Conservation (phyloP, 495 filamentous ascomycete species). For the Penicillium ucsense region DNA sequence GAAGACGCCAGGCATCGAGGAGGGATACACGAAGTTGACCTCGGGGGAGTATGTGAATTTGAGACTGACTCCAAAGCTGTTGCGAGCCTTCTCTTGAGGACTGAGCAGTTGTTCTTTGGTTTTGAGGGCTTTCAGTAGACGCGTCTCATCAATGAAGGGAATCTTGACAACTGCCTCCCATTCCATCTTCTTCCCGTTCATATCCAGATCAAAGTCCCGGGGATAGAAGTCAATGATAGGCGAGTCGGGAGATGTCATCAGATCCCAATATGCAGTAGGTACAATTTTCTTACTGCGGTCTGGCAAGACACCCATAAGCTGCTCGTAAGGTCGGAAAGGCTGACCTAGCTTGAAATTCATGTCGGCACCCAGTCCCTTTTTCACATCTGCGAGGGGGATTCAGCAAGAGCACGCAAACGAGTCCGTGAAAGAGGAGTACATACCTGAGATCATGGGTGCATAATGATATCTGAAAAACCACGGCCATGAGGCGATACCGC, state of each 20-base stretch:
- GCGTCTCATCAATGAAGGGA: slow-evolving; percentile 90
- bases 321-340: slow-evolving; percentile 90
- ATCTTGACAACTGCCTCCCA: slow-evolving; percentile 99
- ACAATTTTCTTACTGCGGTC: slow-evolving; percentile 97
- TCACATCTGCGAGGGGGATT: slow-evolving; percentile 52
- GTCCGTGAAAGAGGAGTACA: slow-evolving; percentile 5
- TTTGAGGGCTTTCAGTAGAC: slow-evolving; percentile 75
- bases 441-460: slow-evolving; percentile 89
- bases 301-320: slow-evolving; percentile 96
- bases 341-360: slow-evolving; percentile 88
- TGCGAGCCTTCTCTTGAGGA: slow-evolving; percentile 66
- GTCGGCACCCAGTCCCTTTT: slow-evolving; percentile 72
- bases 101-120: slow-evolving; percentile 69
- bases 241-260: slow-evolving; percentile 88
- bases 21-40: slow-evolving; percentile 70
- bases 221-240: slow-evolving; percentile 99
- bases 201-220: slow-evolving; percentile 92
- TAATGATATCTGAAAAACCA: slow-evolving; percentile 99
- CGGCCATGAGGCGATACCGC: slow-evolving; percentile 93
- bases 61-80: slow-evolving; percentile 82
- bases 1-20: slow-evolving; percentile 82
- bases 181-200: slow-evolving; percentile 99
- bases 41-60: slow-evolving; percentile 84
- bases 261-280: slow-evolving; percentile 71
- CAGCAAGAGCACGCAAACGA: neutral